phyloP scores from a whole-genome alignment of 805 yeast species.

The Hanseniaspora mollemarum region DNA sequence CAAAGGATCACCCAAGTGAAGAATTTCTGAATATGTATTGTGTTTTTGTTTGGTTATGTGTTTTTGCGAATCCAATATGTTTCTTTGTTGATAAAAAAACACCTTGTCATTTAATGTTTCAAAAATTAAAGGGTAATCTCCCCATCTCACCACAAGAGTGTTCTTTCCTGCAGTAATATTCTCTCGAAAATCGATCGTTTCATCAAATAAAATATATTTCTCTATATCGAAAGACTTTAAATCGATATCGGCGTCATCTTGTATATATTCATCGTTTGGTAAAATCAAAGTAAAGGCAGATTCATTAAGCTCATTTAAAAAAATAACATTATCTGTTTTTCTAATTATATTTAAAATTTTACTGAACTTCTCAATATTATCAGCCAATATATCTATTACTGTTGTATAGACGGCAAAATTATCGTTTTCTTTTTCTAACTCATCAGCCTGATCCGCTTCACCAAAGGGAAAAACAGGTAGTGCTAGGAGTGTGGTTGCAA shows the following conservation, averaged over 20 bases:
- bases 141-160: not conserved
- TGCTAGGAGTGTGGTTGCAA: not conserved
- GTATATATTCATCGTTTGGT: slow-evolving; percentile 15
- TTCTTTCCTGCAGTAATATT: not conserved
- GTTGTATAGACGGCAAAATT: slow-evolving; percentile 25
- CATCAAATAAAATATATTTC: slow-evolving; percentile 28
- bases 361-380: slow-evolving; percentile 51
- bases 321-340: slow-evolving; percentile 51
- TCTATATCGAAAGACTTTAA: slow-evolving; percentile 20
- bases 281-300: slow-evolving; percentile 46
- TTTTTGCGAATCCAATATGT: not conserved
- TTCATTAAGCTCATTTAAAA: slow-evolving; percentile 42
- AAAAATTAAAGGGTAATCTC: slow-evolving; percentile 10
- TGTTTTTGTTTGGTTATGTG: not conserved
- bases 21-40: not conserved
- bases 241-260: not conserved
- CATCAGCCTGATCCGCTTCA: not conserved
- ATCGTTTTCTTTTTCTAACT: not conserved
- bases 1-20: slow-evolving; percentile 30
- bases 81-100: slow-evolving; percentile 5
- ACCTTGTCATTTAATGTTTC: slow-evolving; percentile 20
- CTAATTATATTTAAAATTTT: slow-evolving; percentile 48
- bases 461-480: not conserved
- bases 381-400: slow-evolving; percentile 58
- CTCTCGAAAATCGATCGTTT: slow-evolving; percentile 25